Percentiles rank a stretch among this genome's conserved stretches.
Conservation (phyloP, 2,329 filamentous ascomycete species). For the Escovopsis sp. region DNA sequence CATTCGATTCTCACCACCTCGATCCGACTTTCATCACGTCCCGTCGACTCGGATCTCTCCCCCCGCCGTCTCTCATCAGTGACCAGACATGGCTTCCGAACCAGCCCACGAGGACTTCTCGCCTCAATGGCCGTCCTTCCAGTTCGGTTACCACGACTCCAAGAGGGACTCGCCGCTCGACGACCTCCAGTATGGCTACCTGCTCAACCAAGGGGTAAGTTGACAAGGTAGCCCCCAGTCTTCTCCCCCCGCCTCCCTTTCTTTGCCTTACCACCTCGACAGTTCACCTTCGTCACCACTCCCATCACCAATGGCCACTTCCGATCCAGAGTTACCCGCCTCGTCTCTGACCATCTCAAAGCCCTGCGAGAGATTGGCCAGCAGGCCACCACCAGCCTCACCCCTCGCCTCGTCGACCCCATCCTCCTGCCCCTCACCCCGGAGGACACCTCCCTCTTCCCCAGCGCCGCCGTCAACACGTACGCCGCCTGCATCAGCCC, state of each 20-base stretch:
- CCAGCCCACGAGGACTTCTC: conserved; percentile 1
- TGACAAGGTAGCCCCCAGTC: neutral
- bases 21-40: no score
- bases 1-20: no score
- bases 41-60: no score
- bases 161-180: conserved; percentile 43
- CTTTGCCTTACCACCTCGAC: conserved; percentile 1
- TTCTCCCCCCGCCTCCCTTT: neutral
- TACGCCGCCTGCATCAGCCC: conserved; percentile 68
- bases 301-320: conserved; percentile 65
- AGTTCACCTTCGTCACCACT: conserved; percentile 69
- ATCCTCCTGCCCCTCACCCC: conserved; percentile 57
- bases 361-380: conserved; percentile 26
- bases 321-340: conserved; percentile 47
- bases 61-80: no score
- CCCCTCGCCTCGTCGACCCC: conserved; percentile 35
- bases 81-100: neutral
- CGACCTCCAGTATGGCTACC: conserved; percentile 47
- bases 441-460: conserved; percentile 61
- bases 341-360: conserved; percentile 41
- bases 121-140: conserved; percentile 32
- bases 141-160: conserved; percentile 61
- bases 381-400: conserved; percentile 23
- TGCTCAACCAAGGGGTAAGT: conserved; percentile 55
- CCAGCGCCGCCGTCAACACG: conserved; percentile 52